Conservation (phyloP, 176 grass and related monocot species). For the Hyparrhenia diplandra region DNA sequence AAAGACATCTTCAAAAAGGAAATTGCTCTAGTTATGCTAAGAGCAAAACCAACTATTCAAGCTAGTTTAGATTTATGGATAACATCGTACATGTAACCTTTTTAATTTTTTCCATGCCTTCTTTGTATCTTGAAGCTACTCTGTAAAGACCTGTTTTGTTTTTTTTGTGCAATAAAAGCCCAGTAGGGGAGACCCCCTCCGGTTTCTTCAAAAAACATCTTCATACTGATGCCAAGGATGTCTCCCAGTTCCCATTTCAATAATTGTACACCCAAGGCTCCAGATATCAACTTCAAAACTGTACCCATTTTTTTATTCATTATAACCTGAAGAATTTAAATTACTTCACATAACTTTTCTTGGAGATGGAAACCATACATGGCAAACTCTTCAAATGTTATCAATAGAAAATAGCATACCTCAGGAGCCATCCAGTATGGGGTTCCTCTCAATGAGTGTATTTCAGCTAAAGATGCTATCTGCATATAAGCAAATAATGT, state of each 20-base stretch:
- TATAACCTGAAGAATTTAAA: constrained; percentile 58
- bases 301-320: constrained; percentile 91
- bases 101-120: too few relatives aligned
- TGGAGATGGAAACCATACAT: constrained; percentile 2
- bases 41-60: too few relatives aligned
- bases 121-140: too few relatives aligned
- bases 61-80: too few relatives aligned
- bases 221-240: constrained; percentile 88
- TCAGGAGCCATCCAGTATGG: constrained; percentile 99
- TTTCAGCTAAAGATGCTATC: constrained; percentile 87
- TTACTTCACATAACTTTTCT: constrained; percentile 27
- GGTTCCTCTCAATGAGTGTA: constrained; percentile 92
- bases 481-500: constrained; percentile 48
- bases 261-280: constrained; percentile 94
- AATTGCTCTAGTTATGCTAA: too few relatives aligned
- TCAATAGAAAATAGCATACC: constrained; percentile 25
- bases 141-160: too few relatives aligned
- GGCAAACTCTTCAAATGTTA: background rate
- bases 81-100: too few relatives aligned
- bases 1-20: too few relatives aligned
- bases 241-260: constrained; percentile 94
- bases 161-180: too few relatives aligned
- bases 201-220: too few relatives aligned
- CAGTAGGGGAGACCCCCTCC: too few relatives aligned
- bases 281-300: constrained; percentile 88